Evolutionary conservation across 2,329 filamentous ascomycete species (phyloP), one percentile per base, ranked within the genome.

Genomic region (Emericellopsis cladophorae): DNA sequence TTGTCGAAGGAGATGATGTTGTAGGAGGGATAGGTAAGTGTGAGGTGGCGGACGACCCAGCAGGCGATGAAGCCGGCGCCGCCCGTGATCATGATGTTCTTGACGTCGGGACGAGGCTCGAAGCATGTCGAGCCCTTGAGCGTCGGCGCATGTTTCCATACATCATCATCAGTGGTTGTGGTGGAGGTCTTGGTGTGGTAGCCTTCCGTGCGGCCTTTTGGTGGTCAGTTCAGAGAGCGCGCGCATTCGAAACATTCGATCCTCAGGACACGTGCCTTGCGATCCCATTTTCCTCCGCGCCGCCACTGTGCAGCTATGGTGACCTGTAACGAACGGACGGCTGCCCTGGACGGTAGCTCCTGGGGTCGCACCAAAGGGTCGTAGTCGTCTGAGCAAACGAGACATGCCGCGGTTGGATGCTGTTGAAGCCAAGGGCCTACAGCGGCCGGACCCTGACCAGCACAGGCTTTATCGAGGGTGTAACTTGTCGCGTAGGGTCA

Each of bases 41-140:
- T 77, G 40, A 92, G 68, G 60, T 90, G 84, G 45, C 85, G 79
- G 46, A 86, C 81, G 31, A 90, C 72, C 85, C 85, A 90, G 57
- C 81, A 88, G 40, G 82, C 84, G 83, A 90, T 89, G 67, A 92
- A 92, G 50, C 85, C 85, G 46, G 84, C 84, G 41, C 84, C 85
- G 39, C 85, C 85, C 16, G 85, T 90, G 47, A 92, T 74, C 72
- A 90, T 80, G 51, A 90, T 88, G 54, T 87, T 89, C 59, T 76
- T 81, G 41, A 84, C 77, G 58, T 82, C 77, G 21, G 70, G 65
- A 5, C 80, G 65, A 35, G 82, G 77, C 52, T 80, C 74, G 49
- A 83, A 89, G 48, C 74, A 77, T 45, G 81, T 85, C 48, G 70
- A 78, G 31, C 84, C 84, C 10, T 58, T 79, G 41, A 88, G 66